A percentile compares a stretch with the other conserved stretches of the same genome.
Conservation (phyloP, 1,139 yeast genomes). For the Saccharomycopsis phalli region DNA sequence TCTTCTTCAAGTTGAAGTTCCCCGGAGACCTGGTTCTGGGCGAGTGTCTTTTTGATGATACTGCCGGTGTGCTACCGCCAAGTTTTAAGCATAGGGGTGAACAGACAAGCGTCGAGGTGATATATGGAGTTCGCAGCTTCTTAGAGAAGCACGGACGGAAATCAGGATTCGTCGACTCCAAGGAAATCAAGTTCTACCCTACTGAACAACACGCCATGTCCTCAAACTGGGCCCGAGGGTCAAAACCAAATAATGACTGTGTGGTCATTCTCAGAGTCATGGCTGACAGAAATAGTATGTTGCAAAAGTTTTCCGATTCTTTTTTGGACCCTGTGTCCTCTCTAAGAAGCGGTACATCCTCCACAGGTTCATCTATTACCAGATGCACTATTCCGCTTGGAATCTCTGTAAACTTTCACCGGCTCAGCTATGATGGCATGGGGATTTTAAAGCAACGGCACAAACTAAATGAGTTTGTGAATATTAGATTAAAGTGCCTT, state of each 20-base stretch:
- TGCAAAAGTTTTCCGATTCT: too few relatives aligned
- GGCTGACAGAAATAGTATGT: too few relatives aligned
- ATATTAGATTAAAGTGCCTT: constrained; percentile 3
- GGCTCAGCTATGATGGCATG: constrained; percentile 8
- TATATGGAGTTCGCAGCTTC: constrained; percentile 14
- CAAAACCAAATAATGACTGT: too few relatives aligned
- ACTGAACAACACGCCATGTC: constrained; percentile 3
- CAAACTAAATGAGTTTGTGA: constrained; percentile 8
- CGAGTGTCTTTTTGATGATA: neutral
- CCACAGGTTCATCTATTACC: neutral
- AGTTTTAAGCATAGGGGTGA: constrained; percentile 7
- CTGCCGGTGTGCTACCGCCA: constrained; percentile 10
- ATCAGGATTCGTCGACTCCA: constrained; percentile 3
- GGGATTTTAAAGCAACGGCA: constrained; percentile 13
- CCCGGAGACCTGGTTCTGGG: constrained; percentile 8
- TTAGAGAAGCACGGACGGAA: constrained; percentile 7
- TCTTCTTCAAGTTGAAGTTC: constrained; percentile 3
- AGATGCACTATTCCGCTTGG: constrained; percentile 6
- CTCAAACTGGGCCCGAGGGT: neutral
- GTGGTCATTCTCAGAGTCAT: too few relatives aligned
- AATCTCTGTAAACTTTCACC: constrained; percentile 7
- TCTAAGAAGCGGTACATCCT: too few relatives aligned
- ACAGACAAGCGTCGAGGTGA: constrained; percentile 6
- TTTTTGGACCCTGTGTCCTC: neutral
- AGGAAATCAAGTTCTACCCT: constrained; percentile 6